Base-by-base conservation (phyloP, 75 land plant genomes). In the Gnetum montanum region DNA sequence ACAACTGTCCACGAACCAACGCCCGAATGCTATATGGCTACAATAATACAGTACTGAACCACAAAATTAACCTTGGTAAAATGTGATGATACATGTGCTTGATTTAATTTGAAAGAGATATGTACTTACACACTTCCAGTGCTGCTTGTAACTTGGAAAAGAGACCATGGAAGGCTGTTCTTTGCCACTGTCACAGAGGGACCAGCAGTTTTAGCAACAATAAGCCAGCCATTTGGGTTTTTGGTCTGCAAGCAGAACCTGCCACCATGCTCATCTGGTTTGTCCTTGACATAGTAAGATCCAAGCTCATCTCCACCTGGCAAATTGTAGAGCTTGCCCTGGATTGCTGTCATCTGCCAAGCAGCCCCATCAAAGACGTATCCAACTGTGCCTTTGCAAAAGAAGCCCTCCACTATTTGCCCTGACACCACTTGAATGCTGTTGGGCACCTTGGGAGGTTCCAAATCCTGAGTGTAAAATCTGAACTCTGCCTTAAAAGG, bases 401-500 rank as follows among this genome's bases (percentile, higher is more conserved):
- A 49, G n/a, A 49, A 26, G 13, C 52, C 52, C 33, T 22, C 24
- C n/a, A 49, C 52, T 31, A 49, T 13, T 1, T 7, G 12, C 12
- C 52, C 6, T 25, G 31, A 49, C 4, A 31, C 31, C 2, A 49
- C 52, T 25, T 6, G 31, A 4, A 49, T 29, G 13, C 31, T 11
- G 2, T 30, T 8, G 7, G 52, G 52, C 4, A 27, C 52, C 18
- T n/a, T 3, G 0, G 52, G 52, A n/a, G 52, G 52, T 8, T 28
- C 4, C 31, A 13, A 4, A 7, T 49, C 52, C 31, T 49, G 52
- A 1, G 52, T 49, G 33, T 49, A 49, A 29, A 49, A 49, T 31
- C 52, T 28, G 33, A 12, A 49, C 6, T 49, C 52, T 2, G 18
- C 52, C 16, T 49, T 31, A 28, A 49, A 49, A 0, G 7, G 13